Base-by-base conservation (phyloP, 2,329 filamentous ascomycete genomes). In the Neurospora sp. region DNA sequence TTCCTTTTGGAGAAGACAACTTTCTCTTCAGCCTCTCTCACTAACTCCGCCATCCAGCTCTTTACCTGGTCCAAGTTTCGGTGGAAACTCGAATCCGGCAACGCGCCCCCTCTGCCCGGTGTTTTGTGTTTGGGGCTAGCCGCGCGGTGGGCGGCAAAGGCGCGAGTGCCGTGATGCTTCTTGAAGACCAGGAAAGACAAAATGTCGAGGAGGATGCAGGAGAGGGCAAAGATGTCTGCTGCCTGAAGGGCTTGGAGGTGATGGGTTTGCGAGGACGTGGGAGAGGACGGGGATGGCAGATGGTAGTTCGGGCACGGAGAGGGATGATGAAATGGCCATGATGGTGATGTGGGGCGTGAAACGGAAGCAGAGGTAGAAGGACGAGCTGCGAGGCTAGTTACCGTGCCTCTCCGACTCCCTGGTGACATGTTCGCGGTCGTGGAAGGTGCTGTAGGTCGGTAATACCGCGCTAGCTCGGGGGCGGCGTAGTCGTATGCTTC, bases 401-500 rank as follows among this genome's bases (percentile, higher is more conserved):
- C 23, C 23, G 46, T 58, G 23, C 23, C 13, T 23, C 23, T 58
- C 23, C 23, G 23, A 58, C 46, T 33, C 23, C 8, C 23, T 28
- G 13, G 13, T 58, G 46, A 33, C 2, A 58, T 58, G 46, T 70
- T 72, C 10, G 79, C 75, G 13, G 67, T 69, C 7, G 74, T 70
- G 0, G 73, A 68, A 6, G 72, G 58, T 9, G 71, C 68, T 28
- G 74, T 74, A 28, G 81, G 81, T 46, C 80, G 83, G 76, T 81
- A 82, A 82, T 86, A 86, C 69, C 87, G 46, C 19, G 46, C 46
- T 17, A 58, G 84, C 75, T 94, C 91, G 1, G 91, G 91, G 0
- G 91, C 89, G 1, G 87, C 87, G 75, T 93, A 93, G 75, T 92
- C 88, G 78, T 93, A 93, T 9, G 83, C 82, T 76, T 93, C 91